Conservation (phyloP, 225 moss, liverwort and hornwort genomes). For the Bryum argenteum region DNA sequence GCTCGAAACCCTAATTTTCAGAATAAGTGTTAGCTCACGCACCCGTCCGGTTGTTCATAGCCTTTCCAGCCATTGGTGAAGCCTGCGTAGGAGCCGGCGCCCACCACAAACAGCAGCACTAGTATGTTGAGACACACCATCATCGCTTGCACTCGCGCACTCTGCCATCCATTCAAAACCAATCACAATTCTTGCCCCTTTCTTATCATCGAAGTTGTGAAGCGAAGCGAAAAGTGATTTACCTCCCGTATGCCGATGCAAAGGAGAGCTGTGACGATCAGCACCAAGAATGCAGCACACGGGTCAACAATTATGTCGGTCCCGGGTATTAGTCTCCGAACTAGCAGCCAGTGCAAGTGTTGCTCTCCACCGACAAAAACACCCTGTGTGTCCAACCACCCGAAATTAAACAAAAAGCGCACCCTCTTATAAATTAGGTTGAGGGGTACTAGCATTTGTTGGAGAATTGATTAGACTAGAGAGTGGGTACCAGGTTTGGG, state of each 20-base stretch:
- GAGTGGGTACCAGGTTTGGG: conserved; percentile 71
- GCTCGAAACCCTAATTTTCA: not conserved
- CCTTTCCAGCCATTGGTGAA: conserved; percentile 85
- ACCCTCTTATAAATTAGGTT: no score
- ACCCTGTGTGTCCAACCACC: conserved; percentile 50
- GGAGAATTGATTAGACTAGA: not conserved
- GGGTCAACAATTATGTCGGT: conserved; percentile 65
- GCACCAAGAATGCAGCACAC: conserved; percentile 72
- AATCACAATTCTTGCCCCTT: not conserved
- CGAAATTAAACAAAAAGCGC: not conserved
- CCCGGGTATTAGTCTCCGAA: conserved; percentile 55
- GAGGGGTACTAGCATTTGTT: no score
- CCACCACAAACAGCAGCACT: conserved; percentile 80
- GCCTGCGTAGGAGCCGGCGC: conserved; percentile 80
- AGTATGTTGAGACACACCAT: conserved; percentile 78
- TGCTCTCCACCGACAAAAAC: conserved; percentile 81
- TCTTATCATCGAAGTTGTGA: no score
- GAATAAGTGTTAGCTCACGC: not conserved
- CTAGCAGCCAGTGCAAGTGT: conserved; percentile 61
- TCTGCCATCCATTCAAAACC: conserved; percentile 50
- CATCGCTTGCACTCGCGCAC: conserved; percentile 79
- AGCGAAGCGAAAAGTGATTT: no score
- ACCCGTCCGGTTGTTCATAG: conserved; percentile 81
- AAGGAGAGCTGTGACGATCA: conserved; percentile 66
- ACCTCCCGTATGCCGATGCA: conserved; percentile 82